Evolutionary conservation across 805 yeast species (phyloP).

Genomic region (Candida awuae): DNA sequence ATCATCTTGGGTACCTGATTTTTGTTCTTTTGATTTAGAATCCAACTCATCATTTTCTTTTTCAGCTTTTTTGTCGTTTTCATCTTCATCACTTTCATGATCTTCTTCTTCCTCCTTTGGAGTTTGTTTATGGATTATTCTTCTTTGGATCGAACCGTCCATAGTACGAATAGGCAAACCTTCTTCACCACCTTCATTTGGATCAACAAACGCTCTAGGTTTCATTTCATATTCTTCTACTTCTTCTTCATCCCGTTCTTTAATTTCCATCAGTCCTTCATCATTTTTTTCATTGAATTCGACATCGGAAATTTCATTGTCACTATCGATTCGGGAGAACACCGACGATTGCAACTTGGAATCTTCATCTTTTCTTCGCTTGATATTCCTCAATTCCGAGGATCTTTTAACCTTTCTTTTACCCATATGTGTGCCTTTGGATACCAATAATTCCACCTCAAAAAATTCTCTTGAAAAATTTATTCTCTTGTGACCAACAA

Average conservation of each 20-base stretch:
- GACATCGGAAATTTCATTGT: conserved; percentile 14
- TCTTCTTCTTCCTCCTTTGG: conserved; percentile 13
- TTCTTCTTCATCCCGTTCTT: conserved; percentile 26
- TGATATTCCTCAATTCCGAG: conserved; percentile 27
- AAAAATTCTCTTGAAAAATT: too few species aligned
- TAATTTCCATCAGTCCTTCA: neutral
- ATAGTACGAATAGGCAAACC: conserved; percentile 71
- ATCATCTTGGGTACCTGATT: conserved; percentile 62
- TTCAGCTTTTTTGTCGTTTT: conserved; percentile 16
- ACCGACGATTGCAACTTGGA: conserved; percentile 19
- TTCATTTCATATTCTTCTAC: conserved; percentile 69
- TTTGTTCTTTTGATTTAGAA: conserved; percentile 41
- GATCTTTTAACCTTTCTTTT: conserved; percentile 32
- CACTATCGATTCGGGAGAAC: conserved; percentile 11
- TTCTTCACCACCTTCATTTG: conserved; percentile 43
- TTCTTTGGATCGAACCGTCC: conserved; percentile 71
- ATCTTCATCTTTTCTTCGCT: conserved; percentile 38
- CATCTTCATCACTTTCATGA: conserved; percentile 10
- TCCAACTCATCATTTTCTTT: conserved; percentile 35
- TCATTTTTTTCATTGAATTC: conserved; percentile 19
- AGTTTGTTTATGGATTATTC: conserved; percentile 29
- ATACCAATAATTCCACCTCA: too few species aligned
- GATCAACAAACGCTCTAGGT: conserved; percentile 51
- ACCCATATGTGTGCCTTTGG: conserved; percentile 28
- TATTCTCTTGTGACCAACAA: too few species aligned